These are phyloP conservation scores for Asterophora parasitica DNA, from an alignment of 768 basidiomycete species.

Conservation along the genomic window DNA sequence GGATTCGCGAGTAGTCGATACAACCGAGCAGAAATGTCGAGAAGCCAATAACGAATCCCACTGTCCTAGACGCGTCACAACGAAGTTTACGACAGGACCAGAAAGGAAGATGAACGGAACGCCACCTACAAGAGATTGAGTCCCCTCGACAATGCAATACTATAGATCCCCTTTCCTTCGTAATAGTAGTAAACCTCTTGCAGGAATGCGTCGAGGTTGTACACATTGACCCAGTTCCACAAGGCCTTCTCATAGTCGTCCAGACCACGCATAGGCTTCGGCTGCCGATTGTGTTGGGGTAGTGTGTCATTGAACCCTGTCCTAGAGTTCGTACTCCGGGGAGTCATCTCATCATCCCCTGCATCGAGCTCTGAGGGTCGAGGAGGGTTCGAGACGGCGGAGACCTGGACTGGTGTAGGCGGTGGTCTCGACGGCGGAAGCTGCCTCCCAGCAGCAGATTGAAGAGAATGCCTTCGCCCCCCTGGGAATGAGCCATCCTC, in stretches of 20 bases:
- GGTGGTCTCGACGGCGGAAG: conserved; percentile 35
- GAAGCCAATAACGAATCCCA: conserved; percentile 97
- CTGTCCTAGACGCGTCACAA: conserved; percentile 56
- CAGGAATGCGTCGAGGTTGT: conserved; percentile 92
- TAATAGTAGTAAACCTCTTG: conserved; percentile 97
- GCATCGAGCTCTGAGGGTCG: conserved; percentile 60
- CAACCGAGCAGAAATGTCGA: conserved; percentile 95
- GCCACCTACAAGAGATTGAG: conserved; percentile 89
- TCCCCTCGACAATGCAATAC: conserved; percentile 84
- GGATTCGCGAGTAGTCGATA: conserved; percentile 84
- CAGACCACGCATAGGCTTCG: conserved; percentile 59
- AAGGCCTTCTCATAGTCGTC: conserved; percentile 87
- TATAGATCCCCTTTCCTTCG: conserved; percentile 93
- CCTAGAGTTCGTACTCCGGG: conserved; percentile 13
- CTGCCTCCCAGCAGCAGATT: conserved; percentile 43
- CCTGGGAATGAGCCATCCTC: conserved; percentile 12
- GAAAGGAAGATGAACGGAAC: conserved; percentile 8
- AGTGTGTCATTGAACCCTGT: conserved; percentile 23
- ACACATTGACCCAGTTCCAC: conserved; percentile 99
- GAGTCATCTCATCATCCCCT: conserved; percentile 26
- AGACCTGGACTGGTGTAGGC: conserved; percentile 23
- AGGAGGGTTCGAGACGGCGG: conserved; percentile 49
- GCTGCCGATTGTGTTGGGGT: conserved; percentile 27
- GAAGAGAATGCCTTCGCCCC: conserved; percentile 44
- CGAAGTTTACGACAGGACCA: conserved; percentile 19